phyloP scores from a whole-genome alignment of 805 yeast genomes.

The Kodamaea kaohsiungensis region DNA sequence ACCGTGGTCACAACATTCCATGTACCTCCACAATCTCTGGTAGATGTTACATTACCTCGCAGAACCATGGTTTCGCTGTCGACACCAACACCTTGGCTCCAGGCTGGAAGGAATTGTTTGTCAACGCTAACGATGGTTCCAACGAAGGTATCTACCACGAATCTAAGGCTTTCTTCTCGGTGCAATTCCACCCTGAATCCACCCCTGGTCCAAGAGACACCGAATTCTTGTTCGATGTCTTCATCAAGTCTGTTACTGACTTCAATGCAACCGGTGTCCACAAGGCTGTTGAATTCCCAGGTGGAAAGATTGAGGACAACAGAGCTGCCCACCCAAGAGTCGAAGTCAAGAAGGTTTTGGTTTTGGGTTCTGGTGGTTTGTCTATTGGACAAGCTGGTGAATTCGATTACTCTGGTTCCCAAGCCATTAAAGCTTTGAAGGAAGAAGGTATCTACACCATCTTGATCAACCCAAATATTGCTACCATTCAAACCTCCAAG shows the following conservation, averaged over 20 bases:
- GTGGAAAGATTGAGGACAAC: constrained; percentile 77
- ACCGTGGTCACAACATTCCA: constrained; percentile 99
- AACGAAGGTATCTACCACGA: constrained; percentile 97
- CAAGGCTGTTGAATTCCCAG: constrained; percentile 86
- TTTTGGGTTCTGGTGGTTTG: constrained; percentile 96
- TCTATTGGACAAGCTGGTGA: constrained; percentile 99
- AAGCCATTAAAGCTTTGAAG: constrained; percentile 96
- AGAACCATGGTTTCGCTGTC: constrained; percentile 98
- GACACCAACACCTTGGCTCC: constrained; percentile 69
- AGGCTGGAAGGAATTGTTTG: constrained; percentile 94
- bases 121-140: constrained; percentile 94
- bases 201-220: constrained; percentile 99
- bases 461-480: constrained; percentile 95
- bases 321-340: constrained; percentile 73
- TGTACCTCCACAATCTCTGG: constrained; percentile 89
- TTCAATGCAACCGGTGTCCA: constrained; percentile 56
- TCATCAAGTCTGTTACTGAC: constrained; percentile 77
- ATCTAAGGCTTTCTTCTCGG: constrained; percentile 88
- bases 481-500: constrained; percentile 96
- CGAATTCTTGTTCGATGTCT: constrained; percentile 93
- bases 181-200: constrained; percentile 98
- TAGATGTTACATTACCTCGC: constrained; percentile 97
- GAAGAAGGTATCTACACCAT: constrained; percentile 98
- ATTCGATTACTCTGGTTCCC: constrained; percentile 98
- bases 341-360: constrained; percentile 86